These are phyloP conservation scores for Mycotypha africana DNA, from an alignment of 371 early-diverging fungal genomes.

Conservation along the genomic window DNA sequence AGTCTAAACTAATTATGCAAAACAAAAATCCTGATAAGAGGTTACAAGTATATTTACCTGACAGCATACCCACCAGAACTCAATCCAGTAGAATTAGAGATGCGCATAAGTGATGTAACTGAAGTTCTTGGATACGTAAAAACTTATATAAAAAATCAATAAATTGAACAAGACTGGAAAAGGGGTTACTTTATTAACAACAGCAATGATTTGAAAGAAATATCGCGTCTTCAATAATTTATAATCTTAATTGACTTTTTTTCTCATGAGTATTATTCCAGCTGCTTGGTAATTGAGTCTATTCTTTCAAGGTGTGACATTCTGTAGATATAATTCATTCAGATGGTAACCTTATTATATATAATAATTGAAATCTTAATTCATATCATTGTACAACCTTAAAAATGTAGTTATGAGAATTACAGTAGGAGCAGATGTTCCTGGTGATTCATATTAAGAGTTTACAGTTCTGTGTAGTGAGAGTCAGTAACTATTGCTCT, in stretches of 20 bases:
- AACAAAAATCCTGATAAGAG: conserved; percentile 4
- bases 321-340: conserved; percentile 2
- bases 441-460: not conserved
- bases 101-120: conserved; percentile 1
- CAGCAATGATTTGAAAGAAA: conserved; percentile 3
- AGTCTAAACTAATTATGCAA: conserved; percentile 2
- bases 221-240: conserved; percentile 9
- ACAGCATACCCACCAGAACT: conserved; percentile 1
- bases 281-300: conserved; percentile 5
- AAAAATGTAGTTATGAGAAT: conserved; percentile 1
- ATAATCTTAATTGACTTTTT: conserved; percentile 6
- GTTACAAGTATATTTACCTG: conserved; percentile 7
- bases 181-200: conserved; percentile 5
- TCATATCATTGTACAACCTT: conserved; percentile 4
- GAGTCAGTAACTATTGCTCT: conserved; percentile 5
- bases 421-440: conserved; percentile 3
- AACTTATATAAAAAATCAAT: conserved; percentile 6
- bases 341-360: conserved; percentile 3
- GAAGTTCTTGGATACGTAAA: conserved; percentile 2
- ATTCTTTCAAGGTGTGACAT: not conserved
- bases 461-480: not conserved
- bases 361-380: conserved; percentile 7
- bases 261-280: conserved; percentile 4
- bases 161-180: conserved; percentile 6
- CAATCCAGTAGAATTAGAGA: conserved; percentile 2